Evolutionary conservation across 2,329 filamentous ascomycete species (phyloP).

Genomic region (Penicillium sp.): DNA sequence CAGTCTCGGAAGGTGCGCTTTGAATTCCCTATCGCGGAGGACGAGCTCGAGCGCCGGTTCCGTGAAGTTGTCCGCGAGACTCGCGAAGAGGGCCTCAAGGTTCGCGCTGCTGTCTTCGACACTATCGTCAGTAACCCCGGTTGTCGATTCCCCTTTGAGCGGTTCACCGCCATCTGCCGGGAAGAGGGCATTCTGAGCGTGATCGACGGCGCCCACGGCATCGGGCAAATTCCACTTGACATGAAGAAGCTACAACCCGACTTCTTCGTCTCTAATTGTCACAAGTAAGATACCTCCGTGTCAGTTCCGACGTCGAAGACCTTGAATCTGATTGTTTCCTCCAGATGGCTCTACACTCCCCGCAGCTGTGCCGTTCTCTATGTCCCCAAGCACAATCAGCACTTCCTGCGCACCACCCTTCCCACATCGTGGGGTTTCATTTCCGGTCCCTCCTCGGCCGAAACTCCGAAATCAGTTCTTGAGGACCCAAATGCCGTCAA

Average conservation of each 20-base stretch:
- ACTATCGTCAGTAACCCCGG: conserved; percentile 76
- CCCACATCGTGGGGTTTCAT: conserved; percentile 79
- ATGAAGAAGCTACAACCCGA: conserved; percentile 68
- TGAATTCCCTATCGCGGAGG: conserved; percentile 68
- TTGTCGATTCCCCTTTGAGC: conserved; percentile 74
- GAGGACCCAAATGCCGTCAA: conserved; percentile 24
- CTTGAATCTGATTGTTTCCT: not conserved
- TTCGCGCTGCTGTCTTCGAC: conserved; percentile 73
- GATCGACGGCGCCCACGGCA: conserved; percentile 80
- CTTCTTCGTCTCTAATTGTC: conserved; percentile 82
- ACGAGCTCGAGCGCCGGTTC: conserved; percentile 63
- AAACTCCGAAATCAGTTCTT: conserved; percentile 51
- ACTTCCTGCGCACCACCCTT: conserved; percentile 68
- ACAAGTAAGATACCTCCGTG: conserved; percentile 56
- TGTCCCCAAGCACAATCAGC: conserved; percentile 73
- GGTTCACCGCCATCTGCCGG: conserved; percentile 62
- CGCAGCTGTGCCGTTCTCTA: conserved; percentile 79
- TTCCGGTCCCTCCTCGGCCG: conserved; percentile 36
- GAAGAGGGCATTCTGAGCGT: conserved; percentile 68
- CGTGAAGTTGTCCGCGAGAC: conserved; percentile 55
- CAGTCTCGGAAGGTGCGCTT: conserved; percentile 57
- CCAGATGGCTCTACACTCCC: conserved; percentile 75
- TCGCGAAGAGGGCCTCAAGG: conserved; percentile 58
- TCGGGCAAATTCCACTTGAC: conserved; percentile 75
- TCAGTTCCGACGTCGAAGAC: not conserved